Conservation (phyloP, 768 basidiomycete species). For the Russula brevipes region DNA sequence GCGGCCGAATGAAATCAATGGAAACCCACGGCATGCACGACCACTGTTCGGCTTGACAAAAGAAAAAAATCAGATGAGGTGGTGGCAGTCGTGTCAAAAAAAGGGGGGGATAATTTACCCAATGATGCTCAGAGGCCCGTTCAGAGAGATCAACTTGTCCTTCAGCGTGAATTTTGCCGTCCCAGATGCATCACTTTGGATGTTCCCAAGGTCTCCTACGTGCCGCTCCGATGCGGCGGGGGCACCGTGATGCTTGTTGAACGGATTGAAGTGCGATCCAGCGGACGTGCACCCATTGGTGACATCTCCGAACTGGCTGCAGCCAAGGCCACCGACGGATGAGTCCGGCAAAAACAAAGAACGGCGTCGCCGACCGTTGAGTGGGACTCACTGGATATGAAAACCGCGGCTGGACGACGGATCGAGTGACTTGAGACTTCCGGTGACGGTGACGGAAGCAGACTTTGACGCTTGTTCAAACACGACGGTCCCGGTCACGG, state of each 20-base stretch:
- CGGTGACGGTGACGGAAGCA: conserved; percentile 56
- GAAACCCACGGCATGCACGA: conserved; percentile 59
- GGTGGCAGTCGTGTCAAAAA: too few species aligned
- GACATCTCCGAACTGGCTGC: conserved; percentile 54
- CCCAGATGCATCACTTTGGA: conserved; percentile 55
- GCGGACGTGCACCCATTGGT: conserved; percentile 61
- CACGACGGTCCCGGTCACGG: conserved; percentile 57
- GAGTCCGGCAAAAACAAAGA: too few species aligned
- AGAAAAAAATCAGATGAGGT: too few species aligned
- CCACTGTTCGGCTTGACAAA: conserved; percentile 54
- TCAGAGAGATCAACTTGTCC: conserved; percentile 59
- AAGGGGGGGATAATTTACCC: conserved; percentile 49
- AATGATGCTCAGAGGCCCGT: conserved; percentile 60
- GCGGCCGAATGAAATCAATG: conserved; percentile 1
- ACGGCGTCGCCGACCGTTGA: too few species aligned
- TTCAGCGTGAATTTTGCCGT: conserved; percentile 52
- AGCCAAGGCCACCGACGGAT: too few species aligned
- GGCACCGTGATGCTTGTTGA: conserved; percentile 58
- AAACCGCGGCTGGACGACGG: conserved; percentile 61
- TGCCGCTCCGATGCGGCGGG: conserved; percentile 53
- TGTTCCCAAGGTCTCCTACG: conserved; percentile 74
- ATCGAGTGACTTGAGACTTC: conserved; percentile 56
- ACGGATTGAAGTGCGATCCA: conserved; percentile 76
- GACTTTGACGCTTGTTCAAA: conserved; percentile 52
- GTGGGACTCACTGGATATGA: conserved; percentile 65